These are phyloP conservation scores for Aspergillus fischeri DNA, from an alignment of 2,329 filamentous ascomycete genomes.

Conservation along the genomic window DNA sequence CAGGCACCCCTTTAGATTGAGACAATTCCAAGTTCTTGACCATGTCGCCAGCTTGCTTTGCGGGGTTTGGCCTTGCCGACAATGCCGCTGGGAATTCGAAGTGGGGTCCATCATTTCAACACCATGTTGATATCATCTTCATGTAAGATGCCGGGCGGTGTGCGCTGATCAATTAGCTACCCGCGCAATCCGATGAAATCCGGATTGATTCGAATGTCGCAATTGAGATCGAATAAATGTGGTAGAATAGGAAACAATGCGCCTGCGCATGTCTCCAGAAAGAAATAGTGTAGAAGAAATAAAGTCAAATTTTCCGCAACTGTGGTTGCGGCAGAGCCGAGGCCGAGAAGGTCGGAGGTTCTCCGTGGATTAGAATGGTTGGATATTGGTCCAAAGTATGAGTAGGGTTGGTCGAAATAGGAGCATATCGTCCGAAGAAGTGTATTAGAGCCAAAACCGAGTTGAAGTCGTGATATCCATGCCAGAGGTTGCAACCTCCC, in stretches of 20 bases:
- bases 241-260: constrained; percentile 12
- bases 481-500: constrained; percentile 17
- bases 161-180: constrained; percentile 7
- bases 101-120: not conserved
- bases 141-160: not conserved
- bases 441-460: constrained; percentile 11
- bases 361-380: constrained; percentile 9
- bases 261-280: constrained; percentile 13
- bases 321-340: not conserved
- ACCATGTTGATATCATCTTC: not conserved
- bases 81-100: not conserved
- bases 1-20: not conserved
- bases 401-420: not conserved
- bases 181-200: constrained; percentile 7
- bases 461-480: constrained; percentile 33
- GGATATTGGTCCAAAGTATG: not conserved
- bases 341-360: not conserved
- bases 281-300: constrained; percentile 14
- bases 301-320: not conserved
- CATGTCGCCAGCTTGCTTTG: not conserved
- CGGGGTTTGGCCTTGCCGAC: not conserved
- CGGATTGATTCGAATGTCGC: constrained; percentile 7
- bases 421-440: not conserved
- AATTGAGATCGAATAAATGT: constrained; percentile 10
- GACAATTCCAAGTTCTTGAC: not conserved